phyloP scores from a whole-genome alignment of 2,329 filamentous ascomycete genomes.

The Fusarium illudens region DNA sequence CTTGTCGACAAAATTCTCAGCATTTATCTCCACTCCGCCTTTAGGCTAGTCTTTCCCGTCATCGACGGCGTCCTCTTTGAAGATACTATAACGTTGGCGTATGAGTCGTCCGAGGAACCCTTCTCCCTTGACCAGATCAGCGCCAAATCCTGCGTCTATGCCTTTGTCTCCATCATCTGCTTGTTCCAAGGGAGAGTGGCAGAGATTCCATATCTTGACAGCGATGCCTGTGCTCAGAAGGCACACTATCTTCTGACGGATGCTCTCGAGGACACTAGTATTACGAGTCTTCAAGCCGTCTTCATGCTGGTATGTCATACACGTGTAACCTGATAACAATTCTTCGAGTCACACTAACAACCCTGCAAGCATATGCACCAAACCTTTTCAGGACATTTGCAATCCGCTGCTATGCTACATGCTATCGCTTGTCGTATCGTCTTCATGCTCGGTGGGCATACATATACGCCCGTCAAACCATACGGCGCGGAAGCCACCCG shows the following conservation, averaged over 20 bases:
- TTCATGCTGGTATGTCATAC: constrained; percentile 57
- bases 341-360: background rate
- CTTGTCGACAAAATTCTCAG: constrained; percentile 39
- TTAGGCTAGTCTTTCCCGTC: constrained; percentile 58
- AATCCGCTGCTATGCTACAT: constrained; percentile 54
- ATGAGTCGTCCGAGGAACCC: constrained; percentile 41
- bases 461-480: constrained; percentile 23
- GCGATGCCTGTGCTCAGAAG: constrained; percentile 51
- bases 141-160: constrained; percentile 57
- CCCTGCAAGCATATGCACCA: constrained; percentile 51
- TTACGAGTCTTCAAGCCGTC: constrained; percentile 55
- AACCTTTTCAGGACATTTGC: constrained; percentile 56
- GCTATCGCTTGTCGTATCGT: constrained; percentile 57
- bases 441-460: constrained; percentile 59
- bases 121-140: constrained; percentile 42
- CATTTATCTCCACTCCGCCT: constrained; percentile 43
- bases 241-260: constrained; percentile 54
- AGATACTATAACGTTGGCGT: constrained; percentile 56
- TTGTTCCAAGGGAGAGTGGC: constrained; percentile 28
- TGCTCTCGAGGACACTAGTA: constrained; percentile 52
- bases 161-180: constrained; percentile 54
- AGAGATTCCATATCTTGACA: constrained; percentile 45
- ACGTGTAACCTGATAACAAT: background rate
- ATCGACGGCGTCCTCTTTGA: constrained; percentile 57
- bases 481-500: constrained; percentile 19